Conservation (phyloP, 2,329 filamentous ascomycete genomes). For the Fusarium sp. region DNA sequence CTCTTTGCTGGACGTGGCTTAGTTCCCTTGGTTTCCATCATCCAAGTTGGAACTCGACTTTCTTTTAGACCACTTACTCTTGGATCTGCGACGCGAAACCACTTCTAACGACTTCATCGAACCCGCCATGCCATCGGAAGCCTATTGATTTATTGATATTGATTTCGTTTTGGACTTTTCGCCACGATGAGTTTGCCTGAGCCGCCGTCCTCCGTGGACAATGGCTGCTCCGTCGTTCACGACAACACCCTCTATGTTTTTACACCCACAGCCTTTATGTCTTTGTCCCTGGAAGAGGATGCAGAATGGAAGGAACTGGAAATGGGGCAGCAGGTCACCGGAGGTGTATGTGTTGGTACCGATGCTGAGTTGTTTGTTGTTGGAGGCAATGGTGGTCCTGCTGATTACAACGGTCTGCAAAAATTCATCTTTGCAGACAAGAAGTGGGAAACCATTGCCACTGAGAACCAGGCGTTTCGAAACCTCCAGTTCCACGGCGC, state of each 20-base stretch:
- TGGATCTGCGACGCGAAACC: constrained; percentile 33
- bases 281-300: constrained; percentile 74
- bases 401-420: constrained; percentile 79
- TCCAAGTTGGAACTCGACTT: constrained; percentile 19
- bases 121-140: constrained; percentile 46
- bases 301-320: constrained; percentile 76
- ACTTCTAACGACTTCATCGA: constrained; percentile 13
- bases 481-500: constrained; percentile 81
- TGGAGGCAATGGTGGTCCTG: constrained; percentile 70
- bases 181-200: constrained; percentile 75
- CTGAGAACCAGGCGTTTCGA: constrained; percentile 53
- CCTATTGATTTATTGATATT: constrained; percentile 25
- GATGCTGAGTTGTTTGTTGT: constrained; percentile 81
- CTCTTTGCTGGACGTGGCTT: constrained; percentile 9
- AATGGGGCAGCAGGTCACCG: constrained; percentile 76
- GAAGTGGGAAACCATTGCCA: constrained; percentile 61
- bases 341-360: constrained; percentile 80
- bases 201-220: constrained; percentile 75
- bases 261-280: constrained; percentile 79
- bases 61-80: constrained; percentile 4
- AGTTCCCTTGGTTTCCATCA: constrained; percentile 10
- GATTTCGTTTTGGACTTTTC: constrained; percentile 18
- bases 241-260: constrained; percentile 88
- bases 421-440: constrained; percentile 67
- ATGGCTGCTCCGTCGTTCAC: constrained; percentile 84